Evolutionary conservation across 106 monocot genomes (phyloP).

Genomic region (Platanthera zijinensis): DNA sequence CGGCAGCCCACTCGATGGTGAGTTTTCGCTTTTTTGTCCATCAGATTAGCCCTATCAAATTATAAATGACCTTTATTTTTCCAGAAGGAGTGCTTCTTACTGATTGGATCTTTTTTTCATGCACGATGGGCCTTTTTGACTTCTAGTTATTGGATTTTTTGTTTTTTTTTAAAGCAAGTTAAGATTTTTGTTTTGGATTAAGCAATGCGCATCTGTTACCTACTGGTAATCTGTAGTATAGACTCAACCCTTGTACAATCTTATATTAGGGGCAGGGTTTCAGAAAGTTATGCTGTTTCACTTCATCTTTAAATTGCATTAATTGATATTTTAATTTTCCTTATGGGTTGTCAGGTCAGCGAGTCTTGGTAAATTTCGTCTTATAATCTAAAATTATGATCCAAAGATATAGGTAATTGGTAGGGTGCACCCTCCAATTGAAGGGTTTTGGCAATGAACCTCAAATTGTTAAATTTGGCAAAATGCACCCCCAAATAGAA

Average conservation of each 20-base stretch:
- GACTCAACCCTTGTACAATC: neutral
- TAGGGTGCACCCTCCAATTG: no score
- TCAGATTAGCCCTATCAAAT: neutral
- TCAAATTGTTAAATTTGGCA: no score
- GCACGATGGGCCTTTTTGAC: neutral
- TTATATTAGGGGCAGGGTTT: neutral
- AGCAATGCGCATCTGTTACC: neutral
- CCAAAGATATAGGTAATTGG: no score
- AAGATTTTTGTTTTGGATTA: neutral
- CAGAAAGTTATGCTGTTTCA: neutral
- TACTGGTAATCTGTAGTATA: neutral
- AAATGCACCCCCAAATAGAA: no score
- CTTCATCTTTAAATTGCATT: neutral
- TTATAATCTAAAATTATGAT: neutral
- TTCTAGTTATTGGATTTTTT: neutral
- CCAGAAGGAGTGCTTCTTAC: neutral
- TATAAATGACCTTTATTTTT: neutral
- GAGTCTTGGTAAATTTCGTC: neutral
- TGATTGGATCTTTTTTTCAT: neutral
- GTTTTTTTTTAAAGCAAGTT: neutral
- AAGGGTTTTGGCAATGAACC: no score
- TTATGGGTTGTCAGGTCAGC: neutral
- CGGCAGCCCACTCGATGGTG: constrained; percentile 32
- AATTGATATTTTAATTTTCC: neutral
- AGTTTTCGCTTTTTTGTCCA: neutral